Evolutionary conservation across 1,284 basidiomycete species (phyloP).

Genomic region (Irpex sp.): DNA sequence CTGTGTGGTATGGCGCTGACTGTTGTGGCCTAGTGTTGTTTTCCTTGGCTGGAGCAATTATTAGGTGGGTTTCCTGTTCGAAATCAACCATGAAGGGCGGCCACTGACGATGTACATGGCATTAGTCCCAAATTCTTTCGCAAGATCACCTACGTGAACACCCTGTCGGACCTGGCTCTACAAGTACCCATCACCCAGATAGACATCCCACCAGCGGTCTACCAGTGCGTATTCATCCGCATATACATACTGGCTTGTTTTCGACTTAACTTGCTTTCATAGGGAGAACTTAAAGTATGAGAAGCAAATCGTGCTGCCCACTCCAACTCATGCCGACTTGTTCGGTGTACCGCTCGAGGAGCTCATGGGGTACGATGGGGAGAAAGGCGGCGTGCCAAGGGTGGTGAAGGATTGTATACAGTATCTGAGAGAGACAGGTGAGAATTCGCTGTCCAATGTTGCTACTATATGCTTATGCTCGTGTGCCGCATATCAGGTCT

Average conservation of each 20-base stretch:
- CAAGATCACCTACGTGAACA: conserved; percentile 71
- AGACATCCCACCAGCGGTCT: conserved; percentile 78
- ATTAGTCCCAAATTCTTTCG: conserved; percentile 81
- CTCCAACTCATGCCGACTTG: conserved; percentile 51
- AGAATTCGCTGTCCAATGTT: background rate
- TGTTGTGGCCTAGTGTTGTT: conserved; percentile 60
- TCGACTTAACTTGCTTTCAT: background rate
- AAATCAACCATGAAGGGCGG: background rate
- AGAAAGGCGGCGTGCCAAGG: conserved; percentile 74
- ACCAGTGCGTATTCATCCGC: conserved; percentile 47
- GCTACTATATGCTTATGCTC: background rate
- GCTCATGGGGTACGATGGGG: conserved; percentile 78
- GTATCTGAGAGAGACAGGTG: conserved; percentile 62
- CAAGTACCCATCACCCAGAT: conserved; percentile 81
- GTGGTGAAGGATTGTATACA: conserved; percentile 77
- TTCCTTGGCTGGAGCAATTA: conserved; percentile 79
- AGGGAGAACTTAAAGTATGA: conserved; percentile 78
- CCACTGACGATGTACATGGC: background rate
- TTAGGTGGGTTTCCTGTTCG: conserved; percentile 48
- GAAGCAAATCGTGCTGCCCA: conserved; percentile 59
- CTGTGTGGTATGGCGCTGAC: background rate
- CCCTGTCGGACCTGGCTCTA: conserved; percentile 70
- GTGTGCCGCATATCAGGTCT: conserved; percentile 41
- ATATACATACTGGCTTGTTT: too few relatives aligned
- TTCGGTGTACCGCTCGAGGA: conserved; percentile 80